phyloP scores from a whole-genome alignment of 2,329 filamentous ascomycete genomes.

The Lomentospora prolificans region DNA sequence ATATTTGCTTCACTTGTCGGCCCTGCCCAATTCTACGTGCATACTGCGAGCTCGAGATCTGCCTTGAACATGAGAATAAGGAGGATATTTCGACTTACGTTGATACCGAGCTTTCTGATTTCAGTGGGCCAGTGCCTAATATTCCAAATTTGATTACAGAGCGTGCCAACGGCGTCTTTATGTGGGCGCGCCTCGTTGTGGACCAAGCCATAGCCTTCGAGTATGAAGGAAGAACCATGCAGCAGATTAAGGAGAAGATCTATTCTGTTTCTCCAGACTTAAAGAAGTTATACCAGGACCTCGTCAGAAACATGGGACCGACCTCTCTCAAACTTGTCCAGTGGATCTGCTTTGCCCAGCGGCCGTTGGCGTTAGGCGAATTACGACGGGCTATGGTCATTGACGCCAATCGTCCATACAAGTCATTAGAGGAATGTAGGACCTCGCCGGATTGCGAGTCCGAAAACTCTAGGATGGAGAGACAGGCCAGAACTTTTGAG shows the following conservation, averaged over 20 bases:
- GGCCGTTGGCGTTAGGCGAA: slow-evolving; percentile 18
- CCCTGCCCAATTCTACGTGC: slow-evolving; percentile 20
- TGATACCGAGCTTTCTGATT: not conserved
- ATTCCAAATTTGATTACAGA: slow-evolving; percentile 15
- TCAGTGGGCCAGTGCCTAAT: not conserved
- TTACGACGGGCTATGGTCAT: slow-evolving; percentile 22
- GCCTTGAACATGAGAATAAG: slow-evolving; percentile 20
- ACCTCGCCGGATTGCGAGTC: slow-evolving; percentile 11
- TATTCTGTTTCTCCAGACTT: slow-evolving; percentile 15
- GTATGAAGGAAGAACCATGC: not conserved
- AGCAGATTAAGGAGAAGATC: slow-evolving; percentile 16
- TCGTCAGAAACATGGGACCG: slow-evolving; percentile 13
- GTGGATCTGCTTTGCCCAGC: slow-evolving; percentile 22
- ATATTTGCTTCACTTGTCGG: slow-evolving; percentile 23
- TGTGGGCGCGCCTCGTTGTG: slow-evolving; percentile 24
- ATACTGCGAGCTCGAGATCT: slow-evolving; percentile 16
- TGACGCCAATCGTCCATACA: slow-evolving; percentile 15
- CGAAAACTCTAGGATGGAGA: slow-evolving; percentile 12
- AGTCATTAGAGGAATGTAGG: slow-evolving; percentile 13
- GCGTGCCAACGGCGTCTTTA: slow-evolving; percentile 22
- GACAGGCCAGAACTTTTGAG: slow-evolving; percentile 16
- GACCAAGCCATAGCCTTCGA: slow-evolving; percentile 12
- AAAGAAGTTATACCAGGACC: slow-evolving; percentile 16
- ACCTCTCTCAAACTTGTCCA: slow-evolving; percentile 18
- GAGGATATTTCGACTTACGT: slow-evolving; percentile 13